Base-by-base conservation (phyloP, 2,329 filamentous ascomycete species). In the Paracoccidioides brasiliensis region DNA sequence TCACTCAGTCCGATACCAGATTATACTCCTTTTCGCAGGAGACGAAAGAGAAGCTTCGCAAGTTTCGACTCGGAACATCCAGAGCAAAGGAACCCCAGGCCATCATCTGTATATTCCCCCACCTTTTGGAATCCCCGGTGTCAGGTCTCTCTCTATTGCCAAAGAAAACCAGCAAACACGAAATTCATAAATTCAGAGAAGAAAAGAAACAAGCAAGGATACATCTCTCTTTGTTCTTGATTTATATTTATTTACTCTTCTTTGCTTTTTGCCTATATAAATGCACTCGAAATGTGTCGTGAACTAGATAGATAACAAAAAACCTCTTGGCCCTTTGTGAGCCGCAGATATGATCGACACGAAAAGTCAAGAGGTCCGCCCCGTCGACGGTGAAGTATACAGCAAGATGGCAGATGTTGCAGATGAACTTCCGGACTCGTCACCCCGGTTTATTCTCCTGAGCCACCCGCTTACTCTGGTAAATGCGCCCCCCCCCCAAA, bases 11-110 rank as follows among this genome's bases (percentile, higher is more conserved):
- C 67, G 90, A 96, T 77, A 84, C 89, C 59, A 80, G 90, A 64
- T 80, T 97, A 60, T 97, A 95, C 76, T 88, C 87, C 57, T 95
- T 97, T 80, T 94, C 90, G 37, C 81, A 83, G 61, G 88, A 93
- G 74, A 95, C 89, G 48, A 93, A 86, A 73, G 84, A 90, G 62
- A 85, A 90, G 67, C 81, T 98, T 62, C 86, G 88, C 71, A 97
- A 96, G 74, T 98, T 98, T 76, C 87, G 93, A 52, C 80, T 98
- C 33, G 83, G 85, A 32, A 97, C 93, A 2, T 96, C 90, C 38
- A 79, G 93, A 61, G 84, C 89, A 53, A 91, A 85, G 68, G 83
- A 85, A 49, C 86, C 90, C 0, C 89, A 96, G 75, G 93, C 90
- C 58, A 83, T 94, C 59, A 95, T 98, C 64, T 97, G 93, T 97